A percentile compares a stretch with the other conserved stretches of the same genome.
phyloP scores from a whole-genome alignment of 2,329 filamentous ascomycete genomes.

The Aspergillus terreus region DNA sequence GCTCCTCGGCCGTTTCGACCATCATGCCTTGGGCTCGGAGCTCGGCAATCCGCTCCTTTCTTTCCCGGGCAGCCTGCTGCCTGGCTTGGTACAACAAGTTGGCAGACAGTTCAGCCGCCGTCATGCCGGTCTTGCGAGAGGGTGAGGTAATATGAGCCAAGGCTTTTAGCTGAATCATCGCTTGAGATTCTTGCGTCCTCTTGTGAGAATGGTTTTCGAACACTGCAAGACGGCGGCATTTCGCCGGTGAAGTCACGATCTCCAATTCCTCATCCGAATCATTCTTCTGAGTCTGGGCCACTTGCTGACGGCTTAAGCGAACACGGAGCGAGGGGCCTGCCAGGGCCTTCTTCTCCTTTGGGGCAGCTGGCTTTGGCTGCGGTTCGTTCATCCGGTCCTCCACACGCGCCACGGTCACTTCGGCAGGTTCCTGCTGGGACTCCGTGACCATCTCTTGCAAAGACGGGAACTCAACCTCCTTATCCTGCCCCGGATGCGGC shows the following conservation, averaged over 20 bases:
- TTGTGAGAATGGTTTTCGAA: constrained; percentile 67
- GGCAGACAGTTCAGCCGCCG: constrained; percentile 63
- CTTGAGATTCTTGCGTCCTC: constrained; percentile 56
- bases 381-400: constrained; percentile 10
- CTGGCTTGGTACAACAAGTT: constrained; percentile 68
- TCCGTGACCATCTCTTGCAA: constrained; percentile 34
- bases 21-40: constrained; percentile 76
- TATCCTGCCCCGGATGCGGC: constrained; percentile 5
- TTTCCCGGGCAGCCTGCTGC: constrained; percentile 73
- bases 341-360: constrained; percentile 26
- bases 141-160: constrained; percentile 68
- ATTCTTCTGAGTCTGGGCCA: constrained; percentile 32
- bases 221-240: constrained; percentile 49
- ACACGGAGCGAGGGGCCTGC: constrained; percentile 36
- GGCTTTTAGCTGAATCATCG: constrained; percentile 65
- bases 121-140: constrained; percentile 58
- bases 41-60: constrained; percentile 70
- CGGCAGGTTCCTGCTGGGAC: constrained; percentile 19
- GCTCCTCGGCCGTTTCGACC: constrained; percentile 81
- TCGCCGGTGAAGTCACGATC: constrained; percentile 50
- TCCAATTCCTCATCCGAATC: constrained; percentile 58
- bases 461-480: constrained; percentile 35
- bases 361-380: constrained; percentile 21
- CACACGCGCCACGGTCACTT: constrained; percentile 5
- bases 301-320: constrained; percentile 36